These are phyloP conservation scores for Dryas drummondii DNA, from an alignment of 306 rosid genomes.

Conservation along the genomic window DNA sequence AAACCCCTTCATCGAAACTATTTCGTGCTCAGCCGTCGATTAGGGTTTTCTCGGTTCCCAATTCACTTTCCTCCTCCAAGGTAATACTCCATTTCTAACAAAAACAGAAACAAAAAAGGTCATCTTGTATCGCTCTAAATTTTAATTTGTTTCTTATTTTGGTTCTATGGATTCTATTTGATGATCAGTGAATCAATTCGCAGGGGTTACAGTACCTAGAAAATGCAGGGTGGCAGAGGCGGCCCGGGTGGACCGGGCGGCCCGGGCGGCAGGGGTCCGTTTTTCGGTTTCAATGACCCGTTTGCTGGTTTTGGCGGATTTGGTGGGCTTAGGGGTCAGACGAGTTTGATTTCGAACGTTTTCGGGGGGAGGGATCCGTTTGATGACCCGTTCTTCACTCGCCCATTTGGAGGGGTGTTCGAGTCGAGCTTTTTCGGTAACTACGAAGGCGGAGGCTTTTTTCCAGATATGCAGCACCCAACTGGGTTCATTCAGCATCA, in stretches of 20 bases:
- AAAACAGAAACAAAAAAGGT: neutral
- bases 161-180: neutral
- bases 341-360: conserved; percentile 50
- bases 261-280: conserved; percentile 45
- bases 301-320: conserved; percentile 67
- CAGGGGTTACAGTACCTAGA: conserved; percentile 30
- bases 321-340: conserved; percentile 57
- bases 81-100: too few relatives aligned
- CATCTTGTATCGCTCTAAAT: neutral
- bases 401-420: conserved; percentile 68
- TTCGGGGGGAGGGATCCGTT: conserved; percentile 76
- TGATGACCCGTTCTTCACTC: conserved; percentile 77
- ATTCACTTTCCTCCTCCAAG: too few relatives aligned
- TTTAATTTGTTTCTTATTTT: neutral
- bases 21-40: too few relatives aligned
- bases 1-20: too few relatives aligned
- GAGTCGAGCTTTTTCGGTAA: conserved; percentile 49
- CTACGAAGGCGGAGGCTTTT: conserved; percentile 46
- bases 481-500: conserved; percentile 53
- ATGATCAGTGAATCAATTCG: neutral
- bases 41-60: too few relatives aligned
- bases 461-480: conserved; percentile 37
- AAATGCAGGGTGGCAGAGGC: conserved; percentile 65
- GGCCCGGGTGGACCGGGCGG: conserved; percentile 37
- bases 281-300: conserved; percentile 49